Conservation (phyloP, 768 basidiomycete species). For the Boletus tomentosulus region DNA sequence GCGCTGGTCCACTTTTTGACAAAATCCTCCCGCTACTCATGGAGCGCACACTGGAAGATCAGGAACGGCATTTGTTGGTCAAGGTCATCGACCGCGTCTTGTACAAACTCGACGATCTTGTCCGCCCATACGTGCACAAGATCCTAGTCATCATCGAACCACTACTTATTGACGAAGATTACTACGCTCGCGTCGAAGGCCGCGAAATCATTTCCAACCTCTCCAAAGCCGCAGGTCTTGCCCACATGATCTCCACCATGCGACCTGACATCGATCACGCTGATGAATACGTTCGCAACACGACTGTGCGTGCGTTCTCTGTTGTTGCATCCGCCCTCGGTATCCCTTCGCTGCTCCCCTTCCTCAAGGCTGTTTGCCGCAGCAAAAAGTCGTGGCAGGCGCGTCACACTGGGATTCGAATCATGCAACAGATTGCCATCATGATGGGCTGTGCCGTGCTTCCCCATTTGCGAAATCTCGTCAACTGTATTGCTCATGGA, state of each 20-base stretch:
- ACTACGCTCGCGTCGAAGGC: too few species aligned
- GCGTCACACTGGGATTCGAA: slow-evolving; percentile 97
- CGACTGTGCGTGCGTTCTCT: slow-evolving; percentile 97
- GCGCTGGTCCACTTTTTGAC: slow-evolving; percentile 96
- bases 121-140: slow-evolving; percentile 98
- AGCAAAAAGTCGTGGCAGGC: slow-evolving; percentile 99
- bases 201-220: too few species aligned
- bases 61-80: slow-evolving; percentile 95
- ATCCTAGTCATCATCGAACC: slow-evolving; percentile 99
- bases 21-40: slow-evolving; percentile 97
- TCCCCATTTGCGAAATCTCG: slow-evolving; percentile 93
- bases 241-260: too few species aligned
- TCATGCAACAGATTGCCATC: slow-evolving; percentile 98
- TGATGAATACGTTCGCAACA: slow-evolving; percentile 95
- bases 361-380: slow-evolving; percentile 97
- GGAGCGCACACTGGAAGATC: slow-evolving; percentile 96
- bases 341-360: slow-evolving; percentile 94
- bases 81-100: slow-evolving; percentile 99
- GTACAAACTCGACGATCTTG: slow-evolving; percentile 98
- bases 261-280: slow-evolving; percentile 75
- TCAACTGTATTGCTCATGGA: slow-evolving; percentile 89
- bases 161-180: too few species aligned
- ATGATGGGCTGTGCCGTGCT: slow-evolving; percentile 99
- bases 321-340: slow-evolving; percentile 98
- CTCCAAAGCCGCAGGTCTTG: too few species aligned